phyloP scores from a whole-genome alignment of 2,329 filamentous ascomycete genomes.

The Fusarium austroafricanum region DNA sequence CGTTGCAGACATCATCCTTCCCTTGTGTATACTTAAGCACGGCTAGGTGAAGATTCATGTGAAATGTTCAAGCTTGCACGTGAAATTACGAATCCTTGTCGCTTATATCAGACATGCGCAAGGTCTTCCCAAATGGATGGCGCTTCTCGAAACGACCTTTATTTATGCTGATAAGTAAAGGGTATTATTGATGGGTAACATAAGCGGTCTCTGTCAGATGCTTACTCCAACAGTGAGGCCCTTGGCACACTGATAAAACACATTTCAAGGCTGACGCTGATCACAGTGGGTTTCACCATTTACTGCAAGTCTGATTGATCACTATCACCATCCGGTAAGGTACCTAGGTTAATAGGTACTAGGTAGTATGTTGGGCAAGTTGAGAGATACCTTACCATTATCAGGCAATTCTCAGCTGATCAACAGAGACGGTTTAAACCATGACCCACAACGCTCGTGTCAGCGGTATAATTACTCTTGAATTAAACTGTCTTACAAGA shows the following conservation, averaged over 20 bases:
- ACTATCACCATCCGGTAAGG: background rate
- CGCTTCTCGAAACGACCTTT: constrained; percentile 57
- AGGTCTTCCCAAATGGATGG: constrained; percentile 66
- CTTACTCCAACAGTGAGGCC: constrained; percentile 71
- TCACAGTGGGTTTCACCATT: background rate
- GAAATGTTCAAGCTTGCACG: constrained; percentile 61
- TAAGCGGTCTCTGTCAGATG: constrained; percentile 58
- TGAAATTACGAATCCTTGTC: constrained; percentile 58
- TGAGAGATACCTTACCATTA: background rate
- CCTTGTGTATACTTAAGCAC: constrained; percentile 63
- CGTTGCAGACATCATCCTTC: constrained; percentile 64
- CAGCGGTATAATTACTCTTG: background rate
- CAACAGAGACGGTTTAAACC: background rate
- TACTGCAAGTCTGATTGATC: background rate
- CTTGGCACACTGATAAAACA: constrained; percentile 66
- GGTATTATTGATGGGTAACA: constrained; percentile 56
- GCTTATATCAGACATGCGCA: constrained; percentile 56
- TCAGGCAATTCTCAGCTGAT: background rate
- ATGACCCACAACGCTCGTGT: background rate
- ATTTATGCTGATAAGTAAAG: constrained; percentile 48
- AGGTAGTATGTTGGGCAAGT: no score
- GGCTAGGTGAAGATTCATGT: constrained; percentile 57
- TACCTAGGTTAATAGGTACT: no score
- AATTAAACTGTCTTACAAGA: background rate
- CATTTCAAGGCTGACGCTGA: background rate